A percentile compares a stretch with the other conserved stretches of the same genome.
phyloP scores from a whole-genome alignment of 78 protist genomes.

The Chrysochromulina parva region DNA sequence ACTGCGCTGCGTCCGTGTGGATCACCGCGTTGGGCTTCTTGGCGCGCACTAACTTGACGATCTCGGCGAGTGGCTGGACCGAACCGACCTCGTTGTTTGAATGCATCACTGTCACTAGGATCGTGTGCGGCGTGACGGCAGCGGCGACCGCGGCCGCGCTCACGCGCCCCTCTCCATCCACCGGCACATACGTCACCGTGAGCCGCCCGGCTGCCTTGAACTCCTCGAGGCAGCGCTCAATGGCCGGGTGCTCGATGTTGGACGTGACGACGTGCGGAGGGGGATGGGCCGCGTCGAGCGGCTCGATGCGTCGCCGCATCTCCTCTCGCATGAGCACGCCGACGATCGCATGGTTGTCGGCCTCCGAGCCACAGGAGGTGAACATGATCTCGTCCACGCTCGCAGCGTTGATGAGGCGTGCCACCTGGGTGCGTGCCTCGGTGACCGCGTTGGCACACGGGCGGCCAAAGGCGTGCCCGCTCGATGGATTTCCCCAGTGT shows the following conservation, averaged over 20 bases:
- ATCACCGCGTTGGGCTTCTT: not conserved
- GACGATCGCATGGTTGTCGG: conserved; percentile 5
- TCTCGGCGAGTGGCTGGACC: not conserved
- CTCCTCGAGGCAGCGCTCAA: not conserved
- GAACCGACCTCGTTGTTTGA: conserved; percentile 17
- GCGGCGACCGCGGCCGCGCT: not conserved
- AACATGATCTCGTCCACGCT: not conserved
- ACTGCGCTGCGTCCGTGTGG: conserved; percentile 30
- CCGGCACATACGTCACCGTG: not conserved
- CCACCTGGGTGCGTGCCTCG: not conserved
- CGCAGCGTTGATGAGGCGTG: not conserved
- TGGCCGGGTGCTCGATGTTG: not conserved
- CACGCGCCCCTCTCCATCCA: not conserved
- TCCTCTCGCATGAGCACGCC: not conserved
- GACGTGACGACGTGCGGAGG: not conserved
- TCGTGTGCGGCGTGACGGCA: not conserved
- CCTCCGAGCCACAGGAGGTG: conserved; percentile 15
- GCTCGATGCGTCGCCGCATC: not conserved
- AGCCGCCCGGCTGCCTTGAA: not conserved
- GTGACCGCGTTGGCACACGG: not conserved
- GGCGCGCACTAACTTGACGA: not conserved
- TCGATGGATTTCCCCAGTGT: conserved; percentile 7
- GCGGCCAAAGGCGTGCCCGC: not conserved
- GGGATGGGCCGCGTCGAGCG: not conserved
- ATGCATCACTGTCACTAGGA: not conserved